These are phyloP conservation scores for Anisodus tanguticus DNA, from an alignment of 257 asterid species.

Conservation along the genomic window DNA sequence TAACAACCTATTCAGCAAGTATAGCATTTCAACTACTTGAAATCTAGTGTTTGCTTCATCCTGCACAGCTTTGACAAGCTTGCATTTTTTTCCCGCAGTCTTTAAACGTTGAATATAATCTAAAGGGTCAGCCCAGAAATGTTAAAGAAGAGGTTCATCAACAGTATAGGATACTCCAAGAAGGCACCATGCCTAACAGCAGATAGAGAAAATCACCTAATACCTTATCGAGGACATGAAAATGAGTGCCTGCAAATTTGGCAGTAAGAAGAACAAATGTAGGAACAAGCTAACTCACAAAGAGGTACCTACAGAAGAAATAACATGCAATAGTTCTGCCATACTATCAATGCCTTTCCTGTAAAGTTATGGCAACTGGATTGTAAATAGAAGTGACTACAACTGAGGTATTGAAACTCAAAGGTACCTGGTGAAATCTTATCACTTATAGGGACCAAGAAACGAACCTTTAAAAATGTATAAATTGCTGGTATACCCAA, in stretches of 20 bases:
- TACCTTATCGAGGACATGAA: not conserved
- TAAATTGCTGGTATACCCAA: not conserved
- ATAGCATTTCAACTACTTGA: not conserved
- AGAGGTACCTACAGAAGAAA: constrained; percentile 6
- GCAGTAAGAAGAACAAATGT: not conserved
- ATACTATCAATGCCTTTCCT: not conserved
- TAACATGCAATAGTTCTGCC: not conserved
- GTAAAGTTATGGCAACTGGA: not conserved
- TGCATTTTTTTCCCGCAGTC: not conserved
- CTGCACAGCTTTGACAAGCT: not conserved
- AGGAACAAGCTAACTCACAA: not conserved
- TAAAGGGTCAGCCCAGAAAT: not conserved
- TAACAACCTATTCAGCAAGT: not conserved
- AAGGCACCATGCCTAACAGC: not conserved
- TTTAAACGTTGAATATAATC: not conserved
- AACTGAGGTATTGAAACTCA: not conserved
- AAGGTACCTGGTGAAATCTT: not conserved
- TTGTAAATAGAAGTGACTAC: not conserved
- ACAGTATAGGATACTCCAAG: not conserved
- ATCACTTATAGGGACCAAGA: not conserved
- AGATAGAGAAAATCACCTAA: not conserved
- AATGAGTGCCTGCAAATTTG: not conserved
- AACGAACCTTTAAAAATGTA: not conserved
- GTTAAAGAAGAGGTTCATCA: not conserved
- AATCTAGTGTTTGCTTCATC: not conserved